Evolutionary conservation across 352 stramenopile species (phyloP).

Genomic region (Pythium rishiriense): DNA sequence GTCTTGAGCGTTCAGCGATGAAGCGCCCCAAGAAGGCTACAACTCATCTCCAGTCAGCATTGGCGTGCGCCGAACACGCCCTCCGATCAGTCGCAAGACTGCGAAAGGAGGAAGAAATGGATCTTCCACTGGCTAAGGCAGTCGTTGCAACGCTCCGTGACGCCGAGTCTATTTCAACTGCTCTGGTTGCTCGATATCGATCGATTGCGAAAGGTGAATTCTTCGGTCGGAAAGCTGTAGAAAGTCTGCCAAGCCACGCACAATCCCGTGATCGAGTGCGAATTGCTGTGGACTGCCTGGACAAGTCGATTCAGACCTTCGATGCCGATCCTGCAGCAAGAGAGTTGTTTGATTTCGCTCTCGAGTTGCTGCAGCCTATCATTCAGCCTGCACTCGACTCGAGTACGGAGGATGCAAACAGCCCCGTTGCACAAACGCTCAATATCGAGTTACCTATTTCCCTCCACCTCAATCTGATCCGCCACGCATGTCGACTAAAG

Average conservation of each 20-base stretch:
- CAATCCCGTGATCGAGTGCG: slow-evolving; percentile 34
- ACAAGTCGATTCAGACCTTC: slow-evolving; percentile 24
- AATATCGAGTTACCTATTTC: slow-evolving; percentile 4
- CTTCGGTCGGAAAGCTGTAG: slow-evolving; percentile 35
- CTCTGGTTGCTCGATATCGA: slow-evolving; percentile 39
- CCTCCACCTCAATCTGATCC: slow-evolving; percentile 7
- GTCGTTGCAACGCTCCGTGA: slow-evolving; percentile 38
- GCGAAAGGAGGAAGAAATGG: slow-evolving; percentile 75
- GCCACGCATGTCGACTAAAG: background rate
- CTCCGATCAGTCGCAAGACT: slow-evolving; percentile 43
- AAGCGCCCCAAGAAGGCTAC: slow-evolving; percentile 31
- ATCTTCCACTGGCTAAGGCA: slow-evolving; percentile 51
- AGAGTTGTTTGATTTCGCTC: slow-evolving; percentile 39
- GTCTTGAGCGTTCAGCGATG: slow-evolving; percentile 50
- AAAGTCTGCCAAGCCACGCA: slow-evolving; percentile 31
- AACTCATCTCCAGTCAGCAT: slow-evolving; percentile 35
- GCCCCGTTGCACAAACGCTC: background rate
- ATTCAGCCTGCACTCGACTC: slow-evolving; percentile 18
- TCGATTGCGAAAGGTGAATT: slow-evolving; percentile 19
- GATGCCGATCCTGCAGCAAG: background rate
- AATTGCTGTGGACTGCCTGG: slow-evolving; percentile 42
- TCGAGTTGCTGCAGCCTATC: slow-evolving; percentile 37
- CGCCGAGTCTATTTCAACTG: slow-evolving; percentile 39
- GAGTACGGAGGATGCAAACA: background rate
- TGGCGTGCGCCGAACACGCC: slow-evolving; percentile 47